Evolutionary conservation across 345 rosid species (phyloP).

Genomic region (Ceriops zippeliana): DNA sequence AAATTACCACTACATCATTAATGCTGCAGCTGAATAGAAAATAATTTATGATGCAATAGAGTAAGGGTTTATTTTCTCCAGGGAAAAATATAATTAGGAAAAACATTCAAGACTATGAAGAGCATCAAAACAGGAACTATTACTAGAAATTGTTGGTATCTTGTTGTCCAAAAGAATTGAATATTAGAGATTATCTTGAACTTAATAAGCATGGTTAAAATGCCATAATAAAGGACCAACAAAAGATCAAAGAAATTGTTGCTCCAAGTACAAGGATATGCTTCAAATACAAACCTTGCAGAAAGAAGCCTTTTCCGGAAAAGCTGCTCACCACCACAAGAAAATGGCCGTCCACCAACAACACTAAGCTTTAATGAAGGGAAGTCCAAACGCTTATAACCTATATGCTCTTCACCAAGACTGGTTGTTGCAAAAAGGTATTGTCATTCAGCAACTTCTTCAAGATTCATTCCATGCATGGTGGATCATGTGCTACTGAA

Average conservation of each 20-base stretch:
- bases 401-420: constrained; percentile 79
- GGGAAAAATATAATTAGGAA: neutral
- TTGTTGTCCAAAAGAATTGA: neutral
- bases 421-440: constrained; percentile 37
- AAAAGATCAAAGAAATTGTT: neutral
- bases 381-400: constrained; percentile 65
- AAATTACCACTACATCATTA: neutral
- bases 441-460: constrained; percentile 1
- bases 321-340: constrained; percentile 62
- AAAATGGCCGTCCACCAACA: constrained; percentile 93
- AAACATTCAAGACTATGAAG: neutral
- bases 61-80: neutral
- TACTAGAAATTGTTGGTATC: neutral
- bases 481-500: neutral
- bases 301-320: constrained; percentile 53
- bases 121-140: neutral
- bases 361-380: constrained; percentile 60
- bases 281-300: constrained; percentile 43
- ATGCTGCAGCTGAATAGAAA: neutral
- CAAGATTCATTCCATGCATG: neutral
- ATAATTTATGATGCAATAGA: neutral
- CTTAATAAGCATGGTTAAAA: neutral
- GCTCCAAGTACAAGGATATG: neutral
- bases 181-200: neutral
- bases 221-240: neutral